A percentile compares a stretch with the other conserved stretches of the same genome.
Conservation (phyloP, 129 eudicot species). For the Helianthus tuberosus region DNA sequence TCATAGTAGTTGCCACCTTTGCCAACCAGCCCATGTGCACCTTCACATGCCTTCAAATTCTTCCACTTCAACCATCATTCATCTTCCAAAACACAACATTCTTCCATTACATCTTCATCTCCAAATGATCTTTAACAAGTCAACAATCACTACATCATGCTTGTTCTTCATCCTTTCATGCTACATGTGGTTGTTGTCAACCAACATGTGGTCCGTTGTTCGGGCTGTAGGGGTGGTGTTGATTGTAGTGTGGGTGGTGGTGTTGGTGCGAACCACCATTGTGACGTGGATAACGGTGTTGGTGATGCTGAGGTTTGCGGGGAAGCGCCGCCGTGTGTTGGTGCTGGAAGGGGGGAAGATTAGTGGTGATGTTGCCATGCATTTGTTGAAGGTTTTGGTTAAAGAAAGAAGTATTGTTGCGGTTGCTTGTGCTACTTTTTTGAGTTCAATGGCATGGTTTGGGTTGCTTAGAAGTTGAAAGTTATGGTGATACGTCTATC, state of each 20-base stretch:
- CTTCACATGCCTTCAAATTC: conserved; percentile 30
- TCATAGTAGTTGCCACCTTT: conserved; percentile 24
- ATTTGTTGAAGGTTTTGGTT: conserved; percentile 54
- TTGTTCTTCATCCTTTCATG: neutral
- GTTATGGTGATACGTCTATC: conserved; percentile 6
- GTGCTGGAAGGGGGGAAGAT: conserved; percentile 68
- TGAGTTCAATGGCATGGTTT: conserved; percentile 62
- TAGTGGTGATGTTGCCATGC: conserved; percentile 64
- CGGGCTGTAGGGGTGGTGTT: conserved; percentile 25
- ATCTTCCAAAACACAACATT: conserved; percentile 22
- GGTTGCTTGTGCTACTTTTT: conserved; percentile 60
- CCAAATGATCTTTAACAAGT: conserved; percentile 18
- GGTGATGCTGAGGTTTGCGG: conserved; percentile 66
- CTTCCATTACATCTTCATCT: conserved; percentile 26
- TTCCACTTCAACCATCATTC: conserved; percentile 15
- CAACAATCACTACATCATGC: conserved; percentile 13
- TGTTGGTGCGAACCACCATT: conserved; percentile 59
- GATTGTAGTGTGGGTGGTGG: conserved; percentile 30
- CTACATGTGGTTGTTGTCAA: conserved; percentile 13
- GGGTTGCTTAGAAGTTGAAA: conserved; percentile 36
- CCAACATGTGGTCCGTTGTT: conserved; percentile 12
- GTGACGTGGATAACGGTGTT: conserved; percentile 76
- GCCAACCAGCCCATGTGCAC: conserved; percentile 45
- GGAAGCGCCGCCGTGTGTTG: conserved; percentile 72
- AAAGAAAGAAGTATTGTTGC: conserved; percentile 52